A percentile compares a stretch with the other conserved stretches of the same genome.
Conservation (phyloP, 164 flowering plant genomes). For the Berberis thunbergii region DNA sequence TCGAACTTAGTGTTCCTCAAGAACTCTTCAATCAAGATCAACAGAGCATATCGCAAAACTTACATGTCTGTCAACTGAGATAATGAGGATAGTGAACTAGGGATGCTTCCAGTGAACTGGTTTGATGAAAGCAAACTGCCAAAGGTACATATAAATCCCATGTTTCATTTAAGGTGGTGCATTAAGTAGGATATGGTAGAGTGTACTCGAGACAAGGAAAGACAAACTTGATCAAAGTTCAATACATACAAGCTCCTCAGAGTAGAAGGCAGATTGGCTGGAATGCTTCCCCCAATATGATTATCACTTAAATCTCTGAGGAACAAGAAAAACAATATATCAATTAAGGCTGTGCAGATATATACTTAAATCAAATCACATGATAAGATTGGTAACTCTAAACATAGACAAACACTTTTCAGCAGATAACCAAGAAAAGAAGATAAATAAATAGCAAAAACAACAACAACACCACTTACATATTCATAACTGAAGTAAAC, state of each 20-base stretch:
- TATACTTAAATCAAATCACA: no score
- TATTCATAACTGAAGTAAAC: slow-evolving; percentile 55
- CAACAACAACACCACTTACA: slow-evolving; percentile 39
- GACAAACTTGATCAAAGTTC: neutral
- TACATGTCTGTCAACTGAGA: slow-evolving; percentile 55
- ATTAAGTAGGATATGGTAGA: neutral
- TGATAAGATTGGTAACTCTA: no score
- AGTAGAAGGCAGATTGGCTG: slow-evolving; percentile 57
- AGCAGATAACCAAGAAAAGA: no score
- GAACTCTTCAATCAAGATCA: slow-evolving; percentile 29
- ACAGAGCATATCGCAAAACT: slow-evolving; percentile 7
- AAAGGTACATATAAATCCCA: slow-evolving; percentile 17
- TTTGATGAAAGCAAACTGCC: slow-evolving; percentile 93
- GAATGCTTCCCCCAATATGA: slow-evolving; percentile 78
- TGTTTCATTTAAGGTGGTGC: neutral
- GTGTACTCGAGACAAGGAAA: neutral
- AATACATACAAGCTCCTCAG: slow-evolving; percentile 58
- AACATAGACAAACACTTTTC: no score
- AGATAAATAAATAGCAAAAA: neutral
- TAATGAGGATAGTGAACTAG: slow-evolving; percentile 51
- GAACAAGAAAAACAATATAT: neutral
- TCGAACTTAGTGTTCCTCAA: no score
- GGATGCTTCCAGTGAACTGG: slow-evolving; percentile 75
- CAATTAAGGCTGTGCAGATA: no score
- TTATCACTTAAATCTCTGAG: slow-evolving; percentile 81